Evolutionary conservation across 2,329 filamentous ascomycete genomes (phyloP), one percentile per base, ranked within the genome.

Genomic region (Didymella glomerata): DNA sequence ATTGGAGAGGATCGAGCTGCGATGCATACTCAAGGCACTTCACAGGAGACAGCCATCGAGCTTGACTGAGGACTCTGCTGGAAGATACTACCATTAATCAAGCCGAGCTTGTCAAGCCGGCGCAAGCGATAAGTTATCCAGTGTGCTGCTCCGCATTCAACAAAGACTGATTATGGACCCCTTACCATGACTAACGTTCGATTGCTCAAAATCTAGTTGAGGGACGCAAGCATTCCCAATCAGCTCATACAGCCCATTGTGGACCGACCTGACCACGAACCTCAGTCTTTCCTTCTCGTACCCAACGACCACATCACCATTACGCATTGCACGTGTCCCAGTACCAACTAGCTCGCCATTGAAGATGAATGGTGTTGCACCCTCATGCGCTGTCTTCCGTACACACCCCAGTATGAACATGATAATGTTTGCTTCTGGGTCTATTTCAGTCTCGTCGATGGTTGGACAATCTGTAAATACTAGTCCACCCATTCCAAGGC

Each of bases 11-110:
- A 36, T 11, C 32, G 2, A 36, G 16, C 32, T n/a, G 32, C 32
- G 14, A 18, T 8, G 14, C 16, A 18, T 8, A 2, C 14, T n/a
- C 32, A n/a, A 18, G 32, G 32, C 32, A 7, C 16, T 36, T n/a
- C 32, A 8, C 6, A 36, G 9, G 42, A 58, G 6, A 41, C n/a
- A 20, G 36, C 50, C 11, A 60, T 60, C 8, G 38, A 57, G 14
- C 20, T 63, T 13, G 42, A 47, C 1, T 61, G 10, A 22, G 28
- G 11, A 13, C 11, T 24, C 10, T 24, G 20, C 10, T 20, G n/a
- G 18, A 18, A 22, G n/a, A 22, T 13, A 13, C 18, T 41, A 22
- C 2, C 38, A 22, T 4, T 8, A 7, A 5, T 20, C 9, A 13
- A 8, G 9, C 11, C n/a, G 7, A 14, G 7, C 3, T 22, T 11